Conservation (phyloP, 352 stramenopile genomes). For the Pythium myriotylum region DNA sequence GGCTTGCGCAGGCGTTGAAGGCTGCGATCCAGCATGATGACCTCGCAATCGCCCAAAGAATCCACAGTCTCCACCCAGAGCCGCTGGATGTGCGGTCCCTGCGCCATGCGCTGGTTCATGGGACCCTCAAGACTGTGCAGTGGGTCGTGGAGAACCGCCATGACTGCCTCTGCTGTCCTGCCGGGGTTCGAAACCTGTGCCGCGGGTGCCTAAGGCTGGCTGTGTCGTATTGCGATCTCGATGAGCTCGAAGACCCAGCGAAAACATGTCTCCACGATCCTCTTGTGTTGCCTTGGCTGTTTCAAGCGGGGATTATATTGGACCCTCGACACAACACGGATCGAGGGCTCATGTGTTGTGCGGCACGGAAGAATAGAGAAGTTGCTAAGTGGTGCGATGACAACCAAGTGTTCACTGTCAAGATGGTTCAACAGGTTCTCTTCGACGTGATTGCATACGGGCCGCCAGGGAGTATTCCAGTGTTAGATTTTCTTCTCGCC, state of each 20-base stretch:
- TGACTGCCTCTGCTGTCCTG: constrained; percentile 1
- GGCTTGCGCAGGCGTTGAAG: not conserved
- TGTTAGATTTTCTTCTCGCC: too few relatives aligned
- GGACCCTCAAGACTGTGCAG: constrained; percentile 4
- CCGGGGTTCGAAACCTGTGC: constrained; percentile 2
- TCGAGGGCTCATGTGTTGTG: too few relatives aligned
- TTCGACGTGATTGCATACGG: too few relatives aligned
- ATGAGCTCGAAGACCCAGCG: not conserved
- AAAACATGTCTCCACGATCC: not conserved
- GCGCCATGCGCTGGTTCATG: not conserved
- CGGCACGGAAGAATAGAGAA: too few relatives aligned
- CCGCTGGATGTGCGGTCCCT: constrained; percentile 6
- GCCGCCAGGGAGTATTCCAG: too few relatives aligned
- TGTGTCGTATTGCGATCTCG: not conserved
- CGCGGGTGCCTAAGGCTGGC: not conserved
- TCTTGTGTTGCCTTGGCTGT: not conserved
- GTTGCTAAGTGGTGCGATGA: too few relatives aligned
- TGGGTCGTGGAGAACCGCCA: constrained; percentile 13
- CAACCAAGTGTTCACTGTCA: too few relatives aligned
- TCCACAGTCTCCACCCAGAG: constrained; percentile 4
- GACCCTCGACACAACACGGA: too few relatives aligned
- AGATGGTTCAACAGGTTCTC: too few relatives aligned
- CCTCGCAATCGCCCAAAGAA: constrained; percentile 1
- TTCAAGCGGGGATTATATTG: too few relatives aligned
- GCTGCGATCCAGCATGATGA: constrained; percentile 6